A percentile compares a stretch with the other conserved stretches of the same genome.
These are phyloP conservation scores for Suillus clintonianus DNA, from an alignment of 768 basidiomycete species.

Conservation along the genomic window DNA sequence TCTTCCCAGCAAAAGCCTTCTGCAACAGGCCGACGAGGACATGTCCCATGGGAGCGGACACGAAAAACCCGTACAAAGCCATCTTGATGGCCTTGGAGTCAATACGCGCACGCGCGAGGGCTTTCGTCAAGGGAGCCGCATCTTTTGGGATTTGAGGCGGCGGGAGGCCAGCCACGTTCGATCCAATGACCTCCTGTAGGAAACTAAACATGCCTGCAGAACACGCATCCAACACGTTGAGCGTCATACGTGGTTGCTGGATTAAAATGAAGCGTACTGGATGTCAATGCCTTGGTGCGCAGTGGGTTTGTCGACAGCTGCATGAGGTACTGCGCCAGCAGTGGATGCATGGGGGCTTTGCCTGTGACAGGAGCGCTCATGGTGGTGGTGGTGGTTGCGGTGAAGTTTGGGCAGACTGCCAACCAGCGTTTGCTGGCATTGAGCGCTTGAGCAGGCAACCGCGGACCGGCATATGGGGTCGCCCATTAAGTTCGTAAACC, in stretches of 20 bases:
- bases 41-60: conserved; percentile 84
- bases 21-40: conserved; percentile 72
- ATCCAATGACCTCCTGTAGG: conserved; percentile 81
- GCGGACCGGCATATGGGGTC: background rate
- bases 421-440: conserved; percentile 15
- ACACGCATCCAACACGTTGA: background rate
- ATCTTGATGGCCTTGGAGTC: conserved; percentile 79
- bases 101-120: conserved; percentile 58
- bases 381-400: conserved; percentile 28
- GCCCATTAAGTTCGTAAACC: background rate
- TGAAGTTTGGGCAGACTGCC: conserved; percentile 13
- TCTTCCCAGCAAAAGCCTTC: conserved; percentile 75
- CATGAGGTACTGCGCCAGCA: conserved; percentile 70
- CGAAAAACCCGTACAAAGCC: conserved; percentile 78
- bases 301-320: conserved; percentile 71
- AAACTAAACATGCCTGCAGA: conserved; percentile 54
- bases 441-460: background rate
- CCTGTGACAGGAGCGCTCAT: conserved; percentile 41
- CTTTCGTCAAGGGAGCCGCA: conserved; percentile 52
- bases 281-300: conserved; percentile 79
- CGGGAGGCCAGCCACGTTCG: conserved; percentile 65
- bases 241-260: background rate
- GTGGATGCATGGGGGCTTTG: conserved; percentile 37
- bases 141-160: conserved; percentile 49
- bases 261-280: conserved; percentile 43